Evolutionary conservation across 805 yeast genomes (phyloP), one percentile per base, ranked within the genome.

Genomic region (Yueomyces sp.): DNA sequence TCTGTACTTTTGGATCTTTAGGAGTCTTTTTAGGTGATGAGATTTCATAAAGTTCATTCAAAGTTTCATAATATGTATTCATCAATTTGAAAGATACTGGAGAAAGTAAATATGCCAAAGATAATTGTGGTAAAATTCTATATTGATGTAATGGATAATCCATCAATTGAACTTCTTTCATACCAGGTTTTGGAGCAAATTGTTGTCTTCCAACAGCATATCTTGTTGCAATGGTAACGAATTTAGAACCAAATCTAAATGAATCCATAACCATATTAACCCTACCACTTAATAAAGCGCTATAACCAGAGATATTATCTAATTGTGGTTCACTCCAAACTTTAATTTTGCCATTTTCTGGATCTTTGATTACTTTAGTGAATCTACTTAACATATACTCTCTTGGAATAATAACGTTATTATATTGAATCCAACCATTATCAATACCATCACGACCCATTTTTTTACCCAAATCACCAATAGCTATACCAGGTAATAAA

Each of bases 371-470:
- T 43, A 88, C 85, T 56, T 77, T 73, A 43, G 87, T 76, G 64
- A 80, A 87, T 62, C 80, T 84, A 63, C 79, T 78, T 54, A 88
- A 68, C 92, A 88, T 79, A 63, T 73, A 83, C 58, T 74, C 80
- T 48, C 87, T 74, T 44, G 96, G 96, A 49, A 88, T 83, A 42
- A 79, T 72, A 42, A 86, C 96, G 52, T 80, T 72, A 41, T 83
- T 70, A 66, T 84, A 88, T 65, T 87, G 96, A 56, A 88, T 85
- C 96, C 96, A 88, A 43, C 96, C 96, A 62, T 88, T 88, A 59
- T 88, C 96, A 51, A 88, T 84, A 45, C 95, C 96, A 56, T 87
- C 92, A 56, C 96, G 74, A 43, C 96, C 96, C 95, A 88, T 86
- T 66, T 88, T 88, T 50, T 83, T 77, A 45, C 96, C 96, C 58